These are phyloP conservation scores for Schwanniomyces yamadae DNA, from an alignment of 805 yeast species.

Conservation along the genomic window DNA sequence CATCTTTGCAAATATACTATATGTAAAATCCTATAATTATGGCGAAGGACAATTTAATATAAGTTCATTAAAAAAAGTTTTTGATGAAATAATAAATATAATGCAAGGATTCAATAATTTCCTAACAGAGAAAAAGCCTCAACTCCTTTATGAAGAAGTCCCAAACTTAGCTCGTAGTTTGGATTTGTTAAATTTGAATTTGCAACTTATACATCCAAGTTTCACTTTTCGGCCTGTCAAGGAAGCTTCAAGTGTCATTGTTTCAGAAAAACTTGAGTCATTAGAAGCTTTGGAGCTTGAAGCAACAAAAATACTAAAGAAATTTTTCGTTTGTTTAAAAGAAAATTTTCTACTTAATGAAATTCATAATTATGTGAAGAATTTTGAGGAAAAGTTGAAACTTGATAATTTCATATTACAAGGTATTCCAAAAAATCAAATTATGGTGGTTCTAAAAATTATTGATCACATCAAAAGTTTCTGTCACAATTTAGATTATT, in stretches of 20 bases:
- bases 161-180: slow-evolving; percentile 13
- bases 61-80: no score
- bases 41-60: no score
- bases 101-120: slow-evolving; percentile 9
- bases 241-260: slow-evolving; percentile 9
- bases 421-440: slow-evolving; percentile 2
- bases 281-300: slow-evolving; percentile 12
- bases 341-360: slow-evolving; percentile 4
- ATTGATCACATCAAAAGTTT: slow-evolving; percentile 10
- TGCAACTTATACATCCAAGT: slow-evolving; percentile 12
- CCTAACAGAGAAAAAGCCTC: slow-evolving; percentile 8
- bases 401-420: slow-evolving; percentile 2
- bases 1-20: no score
- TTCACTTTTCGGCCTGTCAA: slow-evolving; percentile 13
- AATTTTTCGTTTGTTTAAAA: slow-evolving; percentile 1
- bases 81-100: slow-evolving; percentile 6
- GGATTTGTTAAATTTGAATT: slow-evolving; percentile 11
- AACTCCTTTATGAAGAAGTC: slow-evolving; percentile 11
- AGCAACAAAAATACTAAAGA: slow-evolving; percentile 3
- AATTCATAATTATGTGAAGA: slow-evolving; percentile 4
- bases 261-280: slow-evolving; percentile 8
- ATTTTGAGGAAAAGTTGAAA: slow-evolving; percentile 6
- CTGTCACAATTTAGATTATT: slow-evolving; percentile 10
- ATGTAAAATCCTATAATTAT: no score
- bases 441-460: slow-evolving; percentile 6